Conservation (phyloP, 1,284 basidiomycete species). For the Cyathus pygmaeus region DNA sequence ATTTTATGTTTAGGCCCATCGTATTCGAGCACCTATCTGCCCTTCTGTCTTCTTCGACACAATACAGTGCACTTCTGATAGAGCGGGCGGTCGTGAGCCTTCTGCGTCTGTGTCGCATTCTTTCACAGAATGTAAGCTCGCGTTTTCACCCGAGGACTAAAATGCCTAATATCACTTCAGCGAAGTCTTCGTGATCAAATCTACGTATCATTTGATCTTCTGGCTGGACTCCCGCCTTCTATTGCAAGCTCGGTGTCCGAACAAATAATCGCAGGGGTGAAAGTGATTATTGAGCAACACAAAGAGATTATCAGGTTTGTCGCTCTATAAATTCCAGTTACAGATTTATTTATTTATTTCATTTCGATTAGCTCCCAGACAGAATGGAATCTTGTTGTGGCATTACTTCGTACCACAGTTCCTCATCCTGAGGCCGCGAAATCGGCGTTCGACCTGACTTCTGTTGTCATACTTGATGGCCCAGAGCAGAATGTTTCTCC, state of each 20-base stretch:
- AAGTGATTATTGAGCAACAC: slow-evolving; percentile 81
- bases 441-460: slow-evolving; percentile 82
- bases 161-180: slow-evolving; percentile 47
- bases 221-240: slow-evolving; percentile 81
- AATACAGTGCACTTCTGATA: slow-evolving; percentile 90
- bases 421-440: slow-evolving; percentile 90
- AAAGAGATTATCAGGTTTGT: slow-evolving; percentile 73
- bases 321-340: no score
- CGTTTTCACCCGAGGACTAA: slow-evolving; percentile 1
- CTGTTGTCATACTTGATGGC: slow-evolving; percentile 68
- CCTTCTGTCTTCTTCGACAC: slow-evolving; percentile 79
- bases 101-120: slow-evolving; percentile 80
- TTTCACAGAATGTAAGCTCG: slow-evolving; percentile 76
- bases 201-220: slow-evolving; percentile 91
- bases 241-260: slow-evolving; percentile 90
- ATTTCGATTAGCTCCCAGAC: slow-evolving; percentile 88
- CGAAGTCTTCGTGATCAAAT: slow-evolving; percentile 88
- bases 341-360: no score
- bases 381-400: slow-evolving; percentile 95
- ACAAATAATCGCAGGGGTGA: slow-evolving; percentile 89
- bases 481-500: slow-evolving; percentile 67
- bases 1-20: slow-evolving; percentile 72
- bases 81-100: slow-evolving; percentile 97
- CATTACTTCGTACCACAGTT: slow-evolving; percentile 88
- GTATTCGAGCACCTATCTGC: slow-evolving; percentile 92